A percentile compares a stretch with the other conserved stretches of the same genome.
These are phyloP conservation scores for Vigna radiata DNA, from an alignment of 306 rosid species.

Conservation along the genomic window DNA sequence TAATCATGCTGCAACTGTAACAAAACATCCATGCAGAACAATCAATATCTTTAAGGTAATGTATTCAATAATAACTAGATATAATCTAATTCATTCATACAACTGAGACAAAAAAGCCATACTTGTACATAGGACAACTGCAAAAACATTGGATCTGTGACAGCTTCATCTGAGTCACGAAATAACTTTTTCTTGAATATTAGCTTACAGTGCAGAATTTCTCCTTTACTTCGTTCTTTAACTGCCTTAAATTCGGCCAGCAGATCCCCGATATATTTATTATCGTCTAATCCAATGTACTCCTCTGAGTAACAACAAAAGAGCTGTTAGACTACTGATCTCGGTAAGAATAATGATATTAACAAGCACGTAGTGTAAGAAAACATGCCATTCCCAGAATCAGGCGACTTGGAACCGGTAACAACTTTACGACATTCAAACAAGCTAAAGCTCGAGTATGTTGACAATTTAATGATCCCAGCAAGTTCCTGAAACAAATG, in stretches of 20 bases:
- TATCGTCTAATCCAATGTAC: conserved; percentile 86
- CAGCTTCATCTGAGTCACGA: conserved; percentile 96
- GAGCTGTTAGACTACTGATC: conserved; percentile 43
- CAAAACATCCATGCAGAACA: conserved; percentile 38
- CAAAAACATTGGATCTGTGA: conserved; percentile 88
- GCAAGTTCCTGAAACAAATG: conserved; percentile 82
- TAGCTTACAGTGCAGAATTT: conserved; percentile 87
- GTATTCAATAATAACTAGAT: conserved; percentile 13
- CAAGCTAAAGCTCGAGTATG: conserved; percentile 82
- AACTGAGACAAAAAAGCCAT: conserved; percentile 38
- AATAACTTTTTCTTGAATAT: conserved; percentile 83
- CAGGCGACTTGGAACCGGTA: conserved; percentile 75
- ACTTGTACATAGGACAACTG: conserved; percentile 95
- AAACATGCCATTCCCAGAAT: conserved; percentile 73
- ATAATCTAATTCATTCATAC: conserved; percentile 19
- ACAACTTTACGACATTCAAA: conserved; percentile 90
- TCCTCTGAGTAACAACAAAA: conserved; percentile 72
- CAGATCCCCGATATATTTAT: conserved; percentile 89
- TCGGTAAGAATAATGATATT: conserved; percentile 27
- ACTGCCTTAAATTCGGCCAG: conserved; percentile 83
- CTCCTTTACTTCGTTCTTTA: conserved; percentile 94
- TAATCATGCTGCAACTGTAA: conserved; percentile 96
- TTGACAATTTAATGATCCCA: conserved; percentile 79
- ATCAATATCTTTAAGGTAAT: conserved; percentile 26
- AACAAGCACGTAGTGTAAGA: conserved; percentile 32